Evolutionary conservation across 148 eudicot genomes (phyloP).

Genomic region (Fagopyrum esculentum): DNA sequence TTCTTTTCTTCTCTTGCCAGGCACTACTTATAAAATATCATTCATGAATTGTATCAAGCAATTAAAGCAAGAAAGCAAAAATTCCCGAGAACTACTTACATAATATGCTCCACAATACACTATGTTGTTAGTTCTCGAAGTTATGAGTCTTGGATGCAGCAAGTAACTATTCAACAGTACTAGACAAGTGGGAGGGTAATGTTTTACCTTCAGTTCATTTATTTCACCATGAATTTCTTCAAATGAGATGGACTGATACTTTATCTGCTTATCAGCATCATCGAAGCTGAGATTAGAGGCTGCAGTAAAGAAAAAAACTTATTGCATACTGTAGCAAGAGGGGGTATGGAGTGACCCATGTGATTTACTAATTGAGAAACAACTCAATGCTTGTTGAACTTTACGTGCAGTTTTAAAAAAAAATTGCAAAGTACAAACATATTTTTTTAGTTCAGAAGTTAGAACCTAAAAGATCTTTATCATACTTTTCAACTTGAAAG

Average conservation of each 20-base stretch:
- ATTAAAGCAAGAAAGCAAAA: neutral
- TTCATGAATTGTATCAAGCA: neutral
- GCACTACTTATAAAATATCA: neutral
- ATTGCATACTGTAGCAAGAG: neutral
- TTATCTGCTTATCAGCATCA: constrained; percentile 54
- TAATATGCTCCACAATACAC: neutral
- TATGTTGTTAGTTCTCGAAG: too few species aligned
- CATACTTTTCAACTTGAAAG: neutral
- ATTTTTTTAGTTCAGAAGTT: too few species aligned
- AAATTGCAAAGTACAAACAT: neutral
- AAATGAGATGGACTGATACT: constrained; percentile 58
- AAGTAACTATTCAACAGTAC: neutral
- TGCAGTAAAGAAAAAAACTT: constrained; percentile 32
- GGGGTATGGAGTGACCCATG: neutral
- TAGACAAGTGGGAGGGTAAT: neutral
- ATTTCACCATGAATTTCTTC: constrained; percentile 53
- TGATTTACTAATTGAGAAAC: neutral
- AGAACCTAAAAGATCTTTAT: neutral
- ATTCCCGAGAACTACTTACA: neutral
- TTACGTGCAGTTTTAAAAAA: neutral
- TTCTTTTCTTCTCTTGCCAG: neutral
- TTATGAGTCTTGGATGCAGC: neutral
- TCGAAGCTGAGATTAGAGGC: constrained; percentile 75
- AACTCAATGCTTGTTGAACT: neutral
- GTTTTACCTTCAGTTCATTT: constrained; percentile 58